Conservation (phyloP, 345 rosid genomes). For the Eucalyptus victrix region DNA sequence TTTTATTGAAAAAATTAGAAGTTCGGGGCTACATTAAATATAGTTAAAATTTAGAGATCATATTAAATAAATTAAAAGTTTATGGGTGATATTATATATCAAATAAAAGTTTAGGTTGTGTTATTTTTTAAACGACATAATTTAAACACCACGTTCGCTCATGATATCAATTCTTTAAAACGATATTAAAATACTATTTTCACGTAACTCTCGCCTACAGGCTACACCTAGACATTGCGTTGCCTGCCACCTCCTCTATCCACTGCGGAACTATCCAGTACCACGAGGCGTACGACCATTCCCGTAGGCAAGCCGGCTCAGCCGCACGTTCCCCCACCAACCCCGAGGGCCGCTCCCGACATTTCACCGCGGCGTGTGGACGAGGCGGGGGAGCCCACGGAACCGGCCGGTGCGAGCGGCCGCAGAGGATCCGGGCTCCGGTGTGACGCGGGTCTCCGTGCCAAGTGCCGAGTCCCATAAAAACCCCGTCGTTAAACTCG, state of each 20-base stretch:
- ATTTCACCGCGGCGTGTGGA: neutral
- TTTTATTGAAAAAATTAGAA: too few species aligned
- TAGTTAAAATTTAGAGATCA: fast-evolving
- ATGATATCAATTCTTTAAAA: neutral
- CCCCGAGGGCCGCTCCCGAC: neutral
- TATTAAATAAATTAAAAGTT: too few species aligned
- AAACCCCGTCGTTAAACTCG: neutral
- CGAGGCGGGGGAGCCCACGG: neutral
- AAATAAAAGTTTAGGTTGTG: too few species aligned
- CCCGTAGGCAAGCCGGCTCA: neutral
- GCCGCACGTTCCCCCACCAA: neutral
- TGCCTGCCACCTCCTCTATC: neutral
- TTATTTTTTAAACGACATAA: neutral
- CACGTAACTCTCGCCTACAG: neutral
- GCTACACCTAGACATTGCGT: neutral
- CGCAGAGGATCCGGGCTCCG: neutral
- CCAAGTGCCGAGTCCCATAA: neutral
- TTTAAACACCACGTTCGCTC: neutral
- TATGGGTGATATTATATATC: fast-evolving
- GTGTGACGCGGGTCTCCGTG: neutral
- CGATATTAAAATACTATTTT: neutral
- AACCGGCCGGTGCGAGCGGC: neutral
- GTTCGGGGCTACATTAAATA: fast-evolving
- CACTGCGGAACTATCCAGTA: neutral
- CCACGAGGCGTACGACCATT: neutral